Conservation (phyloP, 495 filamentous ascomycete genomes). For the Podospora pseudopauciseta region DNA sequence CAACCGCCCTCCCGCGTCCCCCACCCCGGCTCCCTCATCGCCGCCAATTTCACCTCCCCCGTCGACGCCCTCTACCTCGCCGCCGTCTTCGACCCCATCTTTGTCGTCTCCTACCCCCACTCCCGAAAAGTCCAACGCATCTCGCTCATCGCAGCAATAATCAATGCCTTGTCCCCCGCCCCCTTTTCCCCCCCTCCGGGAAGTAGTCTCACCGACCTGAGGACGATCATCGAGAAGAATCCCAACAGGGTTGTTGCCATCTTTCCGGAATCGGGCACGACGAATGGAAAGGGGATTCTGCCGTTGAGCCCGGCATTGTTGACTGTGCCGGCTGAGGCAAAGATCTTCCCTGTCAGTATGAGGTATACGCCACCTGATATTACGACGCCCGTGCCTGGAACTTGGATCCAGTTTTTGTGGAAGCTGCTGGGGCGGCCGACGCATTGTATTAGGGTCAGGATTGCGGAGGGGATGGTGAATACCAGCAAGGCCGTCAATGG, state of each 20-base stretch:
- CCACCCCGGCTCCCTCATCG: constrained; percentile 72
- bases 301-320: constrained; percentile 73
- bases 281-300: constrained; percentile 88
- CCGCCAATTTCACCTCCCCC: constrained; percentile 84
- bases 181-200: constrained; percentile 44
- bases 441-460: constrained; percentile 83
- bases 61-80: constrained; percentile 95
- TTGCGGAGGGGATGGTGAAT: constrained; percentile 65
- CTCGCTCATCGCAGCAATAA: constrained; percentile 68
- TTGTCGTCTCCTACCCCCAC: constrained; percentile 75
- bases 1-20: constrained; percentile 69
- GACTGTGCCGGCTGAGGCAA: constrained; percentile 55
- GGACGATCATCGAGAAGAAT: constrained; percentile 59
- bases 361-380: constrained; percentile 85
- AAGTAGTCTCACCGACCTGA: constrained; percentile 53
- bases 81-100: constrained; percentile 92
- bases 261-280: constrained; percentile 91
- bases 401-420: constrained; percentile 72
- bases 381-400: constrained; percentile 79
- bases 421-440: constrained; percentile 78
- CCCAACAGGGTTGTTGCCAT: constrained; percentile 73
- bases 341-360: constrained; percentile 85
- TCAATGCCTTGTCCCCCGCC: constrained; percentile 62
- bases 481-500: constrained; percentile 32
- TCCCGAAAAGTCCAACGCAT: constrained; percentile 70